Base-by-base conservation (phyloP, 768 basidiomycete species). In the Paxillus involutus region DNA sequence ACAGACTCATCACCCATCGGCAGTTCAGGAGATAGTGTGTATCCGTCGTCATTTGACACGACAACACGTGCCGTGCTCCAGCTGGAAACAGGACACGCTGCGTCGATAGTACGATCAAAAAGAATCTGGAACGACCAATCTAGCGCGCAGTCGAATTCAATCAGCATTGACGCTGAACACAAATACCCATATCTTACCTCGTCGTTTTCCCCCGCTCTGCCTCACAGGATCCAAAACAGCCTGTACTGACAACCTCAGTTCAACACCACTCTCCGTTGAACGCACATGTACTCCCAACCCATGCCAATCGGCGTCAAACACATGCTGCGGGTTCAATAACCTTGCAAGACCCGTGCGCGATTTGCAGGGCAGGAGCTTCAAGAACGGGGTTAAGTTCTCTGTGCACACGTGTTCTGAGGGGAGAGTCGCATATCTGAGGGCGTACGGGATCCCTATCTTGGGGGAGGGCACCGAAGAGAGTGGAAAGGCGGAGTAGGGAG, bases 381-480 rank as follows among this genome's bases (percentile, higher is more conserved):
- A 79, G 73, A 98, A 97, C 0, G 97, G 96, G 0, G 96, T 98
- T 9, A 98, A 75, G 64, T 98, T 98, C 67, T 98, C 97, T 5
- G 96, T 98, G 66, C 96, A 99, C n/a, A 98, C 89, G 60, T 86
- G 78, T 65, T 95, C 91, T 3, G 86, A 90, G 7, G 89, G 88
- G 17, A 89, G 79, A 8, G 83, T 82, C 2, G 89, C 91, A 61
- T 94, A 87, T 55, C 86, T 84, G 24, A 93, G 76, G 43, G 77
- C 74, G 53, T 89, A 80, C 13, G 75, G 71, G 10, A 67, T 58
- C 29, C 74, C 40, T 17, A 45, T 14, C 11, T 47, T 24, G 70
- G 77, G 77, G 45, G 72, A 66, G 0, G 82, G 82, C 3, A 86
- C 69, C 11, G 74, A 71, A 29, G 87, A 88, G 59, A 85, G 75